Conservation (phyloP, 139 green algal genomes). For the Chlorella sp. region DNA sequence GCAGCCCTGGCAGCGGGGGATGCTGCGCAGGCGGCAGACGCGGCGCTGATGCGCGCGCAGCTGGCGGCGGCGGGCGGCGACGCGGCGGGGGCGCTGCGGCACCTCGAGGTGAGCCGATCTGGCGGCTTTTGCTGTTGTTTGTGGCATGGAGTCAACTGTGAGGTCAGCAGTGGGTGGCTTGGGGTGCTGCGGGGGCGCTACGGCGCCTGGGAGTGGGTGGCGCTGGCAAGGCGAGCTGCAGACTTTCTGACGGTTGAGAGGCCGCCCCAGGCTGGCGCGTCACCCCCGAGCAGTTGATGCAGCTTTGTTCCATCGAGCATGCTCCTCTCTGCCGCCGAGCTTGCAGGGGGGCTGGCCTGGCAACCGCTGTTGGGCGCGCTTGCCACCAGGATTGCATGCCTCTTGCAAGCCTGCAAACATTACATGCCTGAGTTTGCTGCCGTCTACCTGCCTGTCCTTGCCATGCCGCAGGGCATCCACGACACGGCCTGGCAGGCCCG, state of each 20-base stretch:
- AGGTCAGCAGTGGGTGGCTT: not conserved
- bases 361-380: too few species aligned
- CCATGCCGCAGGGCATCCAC: not conserved
- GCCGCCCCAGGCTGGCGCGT: not conserved
- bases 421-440: too few species aligned
- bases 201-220: too few species aligned
- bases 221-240: too few species aligned
- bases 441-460: not conserved
- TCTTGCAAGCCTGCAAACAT: too few species aligned
- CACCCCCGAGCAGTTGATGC: too few species aligned
- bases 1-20: slow-evolving; percentile 23
- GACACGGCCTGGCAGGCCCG: not conserved
- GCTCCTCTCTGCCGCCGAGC: too few species aligned
- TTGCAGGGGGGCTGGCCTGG: not conserved
- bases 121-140: not conserved
- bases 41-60: slow-evolving; percentile 69
- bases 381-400: too few species aligned
- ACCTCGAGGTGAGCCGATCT: slow-evolving; percentile 10
- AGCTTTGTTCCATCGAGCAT: not conserved
- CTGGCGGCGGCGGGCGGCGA: slow-evolving; percentile 59
- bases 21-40: slow-evolving; percentile 1
- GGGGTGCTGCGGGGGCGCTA: too few species aligned
- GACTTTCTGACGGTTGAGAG: too few species aligned
- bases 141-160: not conserved
- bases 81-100: slow-evolving; percentile 32